Evolutionary conservation across 257 asterid genomes (phyloP).

Genomic region (Ilex asprella): DNA sequence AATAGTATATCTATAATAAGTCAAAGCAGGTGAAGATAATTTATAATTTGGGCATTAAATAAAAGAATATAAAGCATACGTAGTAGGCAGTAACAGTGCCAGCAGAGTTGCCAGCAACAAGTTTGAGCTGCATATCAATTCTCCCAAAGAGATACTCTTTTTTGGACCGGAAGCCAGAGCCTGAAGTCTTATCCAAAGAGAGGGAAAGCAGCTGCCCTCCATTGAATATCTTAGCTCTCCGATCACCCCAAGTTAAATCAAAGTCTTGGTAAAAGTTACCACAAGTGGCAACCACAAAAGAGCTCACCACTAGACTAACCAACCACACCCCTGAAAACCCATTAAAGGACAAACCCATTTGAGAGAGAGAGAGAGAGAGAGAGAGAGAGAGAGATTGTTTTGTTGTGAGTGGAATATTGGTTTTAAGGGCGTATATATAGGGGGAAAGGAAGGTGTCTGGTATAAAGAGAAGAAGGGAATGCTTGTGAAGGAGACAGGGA

Average conservation of each 20-base stretch:
- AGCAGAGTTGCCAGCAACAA: slow-evolving; percentile 62
- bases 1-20: no score
- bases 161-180: slow-evolving; percentile 61
- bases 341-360: slow-evolving; percentile 18
- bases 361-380: background rate
- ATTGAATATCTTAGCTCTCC: slow-evolving; percentile 38
- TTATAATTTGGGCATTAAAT: no score
- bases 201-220: slow-evolving; percentile 50
- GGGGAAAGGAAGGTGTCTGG: slow-evolving; percentile 8
- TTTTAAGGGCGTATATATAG: slow-evolving; percentile 20
- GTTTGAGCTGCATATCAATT: slow-evolving; percentile 64
- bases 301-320: slow-evolving; percentile 14
- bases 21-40: no score
- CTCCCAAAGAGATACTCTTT: slow-evolving; percentile 50
- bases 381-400: no score
- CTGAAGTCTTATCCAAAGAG: slow-evolving; percentile 49
- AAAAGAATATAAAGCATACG: slow-evolving; percentile 18
- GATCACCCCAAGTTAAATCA: slow-evolving; percentile 50
- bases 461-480: slow-evolving; percentile 22
- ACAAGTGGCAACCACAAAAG: slow-evolving; percentile 22
- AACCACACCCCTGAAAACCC: slow-evolving; percentile 10
- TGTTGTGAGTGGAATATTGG: slow-evolving; percentile 4
- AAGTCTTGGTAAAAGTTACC: slow-evolving; percentile 43
- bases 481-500: slow-evolving; percentile 43
- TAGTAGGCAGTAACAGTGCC: slow-evolving; percentile 66